These are phyloP conservation scores for Canna indica DNA, from an alignment of 176 grass and related monocot genomes.

Conservation along the genomic window DNA sequence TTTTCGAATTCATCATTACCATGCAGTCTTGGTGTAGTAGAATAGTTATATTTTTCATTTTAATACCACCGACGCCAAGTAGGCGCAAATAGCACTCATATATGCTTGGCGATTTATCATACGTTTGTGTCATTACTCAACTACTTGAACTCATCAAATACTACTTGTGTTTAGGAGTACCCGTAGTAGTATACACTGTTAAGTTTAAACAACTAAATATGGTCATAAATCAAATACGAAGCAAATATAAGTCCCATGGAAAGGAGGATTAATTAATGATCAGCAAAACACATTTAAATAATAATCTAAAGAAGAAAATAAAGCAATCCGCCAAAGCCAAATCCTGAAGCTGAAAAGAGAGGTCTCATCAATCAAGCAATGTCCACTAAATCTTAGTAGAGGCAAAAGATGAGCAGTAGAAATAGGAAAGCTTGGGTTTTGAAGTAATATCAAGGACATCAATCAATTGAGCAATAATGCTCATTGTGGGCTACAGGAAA, in stretches of 20 bases:
- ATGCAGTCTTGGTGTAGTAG: neutral
- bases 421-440: neutral
- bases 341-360: neutral
- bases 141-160: neutral
- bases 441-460: neutral
- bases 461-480: slow-evolving; percentile 6
- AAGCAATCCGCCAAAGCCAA: neutral
- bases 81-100: neutral
- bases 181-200: neutral
- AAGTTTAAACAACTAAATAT: neutral
- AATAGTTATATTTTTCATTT: neutral
- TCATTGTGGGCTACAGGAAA: neutral
- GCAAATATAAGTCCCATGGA: neutral
- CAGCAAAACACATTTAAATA: neutral
- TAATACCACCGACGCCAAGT: neutral
- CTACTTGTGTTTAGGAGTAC: neutral
- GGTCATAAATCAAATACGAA: neutral
- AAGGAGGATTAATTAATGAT: neutral
- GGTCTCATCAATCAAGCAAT: neutral
- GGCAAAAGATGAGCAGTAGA: neutral
- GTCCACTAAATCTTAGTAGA: neutral
- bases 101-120: neutral
- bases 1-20: too few species aligned
- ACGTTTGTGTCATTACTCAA: neutral
- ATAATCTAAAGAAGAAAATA: neutral